Percentiles rank a stretch among this genome's conserved stretches.
phyloP scores from a whole-genome alignment of 495 filamentous ascomycete genomes.

The Acidiella bohemica region DNA sequence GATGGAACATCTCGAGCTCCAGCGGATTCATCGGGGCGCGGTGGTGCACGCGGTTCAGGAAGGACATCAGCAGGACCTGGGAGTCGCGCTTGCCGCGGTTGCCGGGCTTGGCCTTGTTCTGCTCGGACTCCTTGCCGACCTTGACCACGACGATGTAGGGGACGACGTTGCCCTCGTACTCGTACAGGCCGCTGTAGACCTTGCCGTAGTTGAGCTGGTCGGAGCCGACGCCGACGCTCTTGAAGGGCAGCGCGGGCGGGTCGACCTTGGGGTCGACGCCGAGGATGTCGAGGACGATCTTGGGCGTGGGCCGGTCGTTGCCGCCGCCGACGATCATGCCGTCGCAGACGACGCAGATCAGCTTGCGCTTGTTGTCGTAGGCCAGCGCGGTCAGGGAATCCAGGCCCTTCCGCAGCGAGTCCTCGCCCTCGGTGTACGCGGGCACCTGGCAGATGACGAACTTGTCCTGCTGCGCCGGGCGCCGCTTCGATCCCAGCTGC shows the following conservation, averaged over 20 bases:
- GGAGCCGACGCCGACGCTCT: conserved; percentile 74
- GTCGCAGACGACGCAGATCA: conserved; percentile 87
- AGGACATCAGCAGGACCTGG: conserved; percentile 71
- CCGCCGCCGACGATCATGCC: conserved; percentile 93
- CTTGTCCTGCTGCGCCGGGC: conserved; percentile 84
- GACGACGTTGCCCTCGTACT: conserved; percentile 93
- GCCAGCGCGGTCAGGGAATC: conserved; percentile 88
- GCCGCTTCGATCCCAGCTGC: conserved; percentile 83
- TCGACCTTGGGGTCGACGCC: conserved; percentile 96
- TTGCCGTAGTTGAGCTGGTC: conserved; percentile 97
- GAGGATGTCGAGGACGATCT: conserved; percentile 92
- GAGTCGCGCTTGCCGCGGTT: conserved; percentile 98
- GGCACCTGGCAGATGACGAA: conserved; percentile 98
- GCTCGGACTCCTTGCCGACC: conserved; percentile 91
- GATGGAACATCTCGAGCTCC: conserved; percentile 95
- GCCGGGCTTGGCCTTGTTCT: conserved; percentile 79
- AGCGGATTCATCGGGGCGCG: conserved; percentile 85
- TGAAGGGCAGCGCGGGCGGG: conserved; percentile 83
- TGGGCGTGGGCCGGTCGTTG: conserved; percentile 92
- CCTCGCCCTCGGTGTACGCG: conserved; percentile 95
- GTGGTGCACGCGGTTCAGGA: conserved; percentile 95
- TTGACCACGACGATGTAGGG: conserved; percentile 94
- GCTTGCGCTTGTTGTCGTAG: conserved; percentile 94
- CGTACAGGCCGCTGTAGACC: conserved; percentile 95
- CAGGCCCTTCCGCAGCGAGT: conserved; percentile 77